Base-by-base conservation (phyloP, 2,329 filamentous ascomycete genomes). In the Curvularia lunata region DNA sequence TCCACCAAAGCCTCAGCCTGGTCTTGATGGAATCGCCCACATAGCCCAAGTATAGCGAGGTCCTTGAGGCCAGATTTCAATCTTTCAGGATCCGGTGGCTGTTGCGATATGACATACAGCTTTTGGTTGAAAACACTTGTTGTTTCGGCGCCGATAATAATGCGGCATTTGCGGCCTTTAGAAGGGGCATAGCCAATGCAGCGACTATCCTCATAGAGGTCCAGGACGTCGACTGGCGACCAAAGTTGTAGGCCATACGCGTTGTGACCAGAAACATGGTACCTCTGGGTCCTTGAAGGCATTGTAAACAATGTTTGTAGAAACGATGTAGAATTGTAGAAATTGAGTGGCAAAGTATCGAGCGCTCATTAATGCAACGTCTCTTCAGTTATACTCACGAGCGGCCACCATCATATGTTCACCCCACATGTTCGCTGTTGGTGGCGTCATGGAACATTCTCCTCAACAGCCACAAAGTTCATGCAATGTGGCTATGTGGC, bases 181-280 rank as follows among this genome's bases (percentile, higher is more conserved):
- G 61, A 54, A 1, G 30, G 52, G 3, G 64, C 65, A 38, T 34
- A 54, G 16, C 62, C 64, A 1, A 62, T 21, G 47, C 65, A 69
- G 12, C 51, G 53, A 12, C 46, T 6, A 30, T 62, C 48, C 2
- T 23, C n/a, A 7, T 19, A 43, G 5, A 69, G 45, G n/a, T 54
- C 38, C 3, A 69, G 59, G 1, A 66, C 46, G 16, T 43, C 38
- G 2, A 18, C 4, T 3, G 63, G 51, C n/a, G 56, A 41, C 64
- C 64, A 68, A 12, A 8, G 16, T 21, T 16, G 45, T 21, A 21
- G 28, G 49, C 19, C 32, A 16, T 12, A 37, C n/a, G 12, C 45
- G 37, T n/a, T 46, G 28, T 27, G 9, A 16, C 28, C 19, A 23
- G 19, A 16, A 16, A 8, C 18, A 32, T 19, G 4, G n/a, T 18